Base-by-base conservation (phyloP, 345 rosid species). In the Syzygium aromaticum region DNA sequence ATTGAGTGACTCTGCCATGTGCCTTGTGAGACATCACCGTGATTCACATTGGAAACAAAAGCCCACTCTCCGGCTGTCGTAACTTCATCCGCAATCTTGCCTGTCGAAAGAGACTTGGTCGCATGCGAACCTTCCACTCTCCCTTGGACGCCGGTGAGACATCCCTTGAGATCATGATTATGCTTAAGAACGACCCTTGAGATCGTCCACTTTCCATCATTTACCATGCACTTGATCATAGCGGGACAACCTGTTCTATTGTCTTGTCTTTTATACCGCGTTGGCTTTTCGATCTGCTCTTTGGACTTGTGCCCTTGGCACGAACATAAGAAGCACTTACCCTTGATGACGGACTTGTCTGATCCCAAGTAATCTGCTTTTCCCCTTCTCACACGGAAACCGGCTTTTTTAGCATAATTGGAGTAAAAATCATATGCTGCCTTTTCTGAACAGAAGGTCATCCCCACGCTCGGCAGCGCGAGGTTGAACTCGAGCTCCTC, bases 141-240 rank as follows among this genome's bases (percentile, higher is more conserved):
- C 73, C 19, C 9, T 0, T 13, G 19, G 73, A 0, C 4, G 15
- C 16, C 19, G 6, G 3, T 7, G 0, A 14, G 3, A 63, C 9
- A 1, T n/a, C 38, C 9, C 73, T n/a, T 1, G 38, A 63, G 17
- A n/a, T 0, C 2, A 2, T 63, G 77, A 63, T 28, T 63, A 63
- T 63, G 77, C 38, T 63, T 19, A 2, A n/a, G 21, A 28, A 63
- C 38, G 5, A 63, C 73, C 19, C 3, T 63, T 0, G 38, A n/a
- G 73, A 63, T n/a, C 19, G 0, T 14, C 77, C 77, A 63, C 21
- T 0, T n/a, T 63, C 77, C 77, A 0, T 14, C 40, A 3, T 7
- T 14, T 0, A 13, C 77, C 19, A 0, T 0, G 10, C 77, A 63
- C 4, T 3, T 14, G 77, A 63, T 63, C 10, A 0, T 63, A 14